Base-by-base conservation (phyloP, 176 grass and related monocot genomes). In the Melocanna baccifera region DNA sequence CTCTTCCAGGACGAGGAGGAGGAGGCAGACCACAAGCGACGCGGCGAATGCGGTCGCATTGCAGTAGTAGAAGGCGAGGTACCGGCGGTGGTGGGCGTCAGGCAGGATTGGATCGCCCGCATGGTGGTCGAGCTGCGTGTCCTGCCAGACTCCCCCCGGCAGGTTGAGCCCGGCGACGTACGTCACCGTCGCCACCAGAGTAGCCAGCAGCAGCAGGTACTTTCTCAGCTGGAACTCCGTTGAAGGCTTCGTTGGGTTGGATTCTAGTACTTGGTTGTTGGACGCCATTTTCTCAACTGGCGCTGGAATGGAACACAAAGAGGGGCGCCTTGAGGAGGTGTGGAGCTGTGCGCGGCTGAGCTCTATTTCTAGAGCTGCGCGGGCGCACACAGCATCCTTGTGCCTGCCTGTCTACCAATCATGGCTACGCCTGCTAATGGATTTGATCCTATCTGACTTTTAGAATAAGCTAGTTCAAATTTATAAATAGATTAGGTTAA, bases 61-160 rank as follows among this genome's bases (percentile, higher is more conserved):
- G 80, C 81, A 87, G 71, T 91, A 91, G 71, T 80, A 91, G 75
- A 91, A 88, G 1, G 52, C 32, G 19, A 79, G 75, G 71, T 91
- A 91, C 20, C 80, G 80, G 12, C 1, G 1, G 23, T 32, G 26
- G 55, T 69, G 73, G 32, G 16, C 36, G 22, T 25, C 18, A 5
- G 12, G 74, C 1, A 88, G 85, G 46, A 91, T 84, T 8, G 81
- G 81, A 52, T 87, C 82, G 6, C 90, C 86, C 0, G 86, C 81
- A 0, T 13, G 2, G 34, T 77, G 23, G 1, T 2, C 55, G 0
- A 9, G 34, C 2, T 4, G 0, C 1, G 42, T 34, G 22, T 83
- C 36, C 28, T 62, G 66, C 85, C 89, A 91, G 43, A 78, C 16
- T 4, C 86, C 90, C 0, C 90, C 86, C 0, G 90, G 90, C 15